phyloP scores from a whole-genome alignment of 2,329 filamentous ascomycete genomes.

The Calonectria leucothoes region DNA sequence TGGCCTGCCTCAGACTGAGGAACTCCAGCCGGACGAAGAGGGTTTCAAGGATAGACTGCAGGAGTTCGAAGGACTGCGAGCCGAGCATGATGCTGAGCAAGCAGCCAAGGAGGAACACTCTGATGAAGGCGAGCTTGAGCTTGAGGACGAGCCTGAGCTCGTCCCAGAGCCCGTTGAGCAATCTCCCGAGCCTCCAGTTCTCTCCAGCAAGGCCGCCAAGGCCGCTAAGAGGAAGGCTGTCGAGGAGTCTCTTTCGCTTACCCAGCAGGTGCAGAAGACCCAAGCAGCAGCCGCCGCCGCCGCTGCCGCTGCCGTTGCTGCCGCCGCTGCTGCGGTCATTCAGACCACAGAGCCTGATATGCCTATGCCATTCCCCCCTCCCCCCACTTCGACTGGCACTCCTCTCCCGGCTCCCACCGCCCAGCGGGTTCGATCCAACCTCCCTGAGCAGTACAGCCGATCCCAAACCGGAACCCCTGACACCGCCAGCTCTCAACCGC shows the following conservation, averaged over 20 bases:
- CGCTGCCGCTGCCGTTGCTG: conserved; percentile 48
- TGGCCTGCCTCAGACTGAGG: conserved; percentile 62
- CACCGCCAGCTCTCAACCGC: conserved; percentile 60
- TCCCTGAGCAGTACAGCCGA: conserved; percentile 78
- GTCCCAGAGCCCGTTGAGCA: conserved; percentile 24
- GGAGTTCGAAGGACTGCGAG: conserved; percentile 84
- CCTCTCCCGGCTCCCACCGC: conserved; percentile 90
- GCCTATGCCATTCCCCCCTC: conserved; percentile 82
- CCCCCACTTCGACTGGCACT: conserved; percentile 74
- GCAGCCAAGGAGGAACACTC: conserved; percentile 45
- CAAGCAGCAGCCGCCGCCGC: conserved; percentile 57
- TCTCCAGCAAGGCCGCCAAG: conserved; percentile 41
- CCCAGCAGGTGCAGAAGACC: conserved; percentile 87
- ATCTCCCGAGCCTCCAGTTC: conserved; percentile 21
- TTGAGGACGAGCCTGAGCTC: conserved; percentile 31
- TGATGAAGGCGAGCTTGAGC: conserved; percentile 48
- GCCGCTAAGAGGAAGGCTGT: conserved; percentile 47
- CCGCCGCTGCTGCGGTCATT: conserved; percentile 48
- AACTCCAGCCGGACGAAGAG: conserved; percentile 65
- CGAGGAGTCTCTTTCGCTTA: conserved; percentile 71
- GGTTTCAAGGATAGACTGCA: conserved; percentile 79
- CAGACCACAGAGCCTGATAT: conserved; percentile 70
- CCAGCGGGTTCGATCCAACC: conserved; percentile 84
- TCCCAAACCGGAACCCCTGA: conserved; percentile 85
- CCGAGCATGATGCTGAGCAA: conserved; percentile 74